A percentile compares a stretch with the other conserved stretches of the same genome.
phyloP scores from a whole-genome alignment of 768 basidiomycete genomes.

The Tulasnella sp. region DNA sequence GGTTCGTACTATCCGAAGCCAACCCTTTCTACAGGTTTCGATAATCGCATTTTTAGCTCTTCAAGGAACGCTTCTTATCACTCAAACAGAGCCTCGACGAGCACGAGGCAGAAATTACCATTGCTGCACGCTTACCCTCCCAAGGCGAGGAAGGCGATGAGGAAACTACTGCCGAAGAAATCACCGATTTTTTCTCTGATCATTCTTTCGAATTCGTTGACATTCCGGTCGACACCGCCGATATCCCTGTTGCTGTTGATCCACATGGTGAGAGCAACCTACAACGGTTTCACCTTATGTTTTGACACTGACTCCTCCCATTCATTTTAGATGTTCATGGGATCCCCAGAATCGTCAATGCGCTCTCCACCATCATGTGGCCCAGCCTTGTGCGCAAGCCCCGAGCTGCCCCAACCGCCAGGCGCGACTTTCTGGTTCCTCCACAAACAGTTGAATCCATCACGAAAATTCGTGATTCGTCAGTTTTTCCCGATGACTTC shows the following conservation, averaged over 20 bases:
- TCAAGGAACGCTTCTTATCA: constrained; percentile 48
- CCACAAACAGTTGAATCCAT: neutral
- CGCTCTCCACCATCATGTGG: constrained; percentile 86
- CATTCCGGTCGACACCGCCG: constrained; percentile 34
- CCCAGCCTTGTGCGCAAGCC: constrained; percentile 58
- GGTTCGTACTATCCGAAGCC: constrained; percentile 40
- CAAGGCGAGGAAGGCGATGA: constrained; percentile 33
- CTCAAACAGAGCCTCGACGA: constrained; percentile 38
- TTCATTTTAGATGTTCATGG: constrained; percentile 35
- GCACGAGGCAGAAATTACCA: constrained; percentile 63
- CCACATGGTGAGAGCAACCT: neutral
- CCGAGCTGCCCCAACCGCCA: neutral
- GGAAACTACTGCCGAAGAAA: constrained; percentile 42
- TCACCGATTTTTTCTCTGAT: constrained; percentile 63
- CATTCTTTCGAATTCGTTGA: constrained; percentile 78
- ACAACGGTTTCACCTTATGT: neutral
- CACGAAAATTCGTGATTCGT: neutral
- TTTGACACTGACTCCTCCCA: neutral
- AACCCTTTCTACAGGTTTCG: constrained; percentile 15
- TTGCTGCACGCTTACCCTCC: constrained; percentile 57
- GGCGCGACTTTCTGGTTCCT: neutral
- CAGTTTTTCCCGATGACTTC: constrained; percentile 26
- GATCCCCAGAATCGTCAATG: constrained; percentile 68
- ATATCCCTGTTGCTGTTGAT: constrained; percentile 23
- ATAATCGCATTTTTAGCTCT: constrained; percentile 44